Conservation (phyloP, 495 filamentous ascomycete genomes). For the Articulospora tetracladia region DNA sequence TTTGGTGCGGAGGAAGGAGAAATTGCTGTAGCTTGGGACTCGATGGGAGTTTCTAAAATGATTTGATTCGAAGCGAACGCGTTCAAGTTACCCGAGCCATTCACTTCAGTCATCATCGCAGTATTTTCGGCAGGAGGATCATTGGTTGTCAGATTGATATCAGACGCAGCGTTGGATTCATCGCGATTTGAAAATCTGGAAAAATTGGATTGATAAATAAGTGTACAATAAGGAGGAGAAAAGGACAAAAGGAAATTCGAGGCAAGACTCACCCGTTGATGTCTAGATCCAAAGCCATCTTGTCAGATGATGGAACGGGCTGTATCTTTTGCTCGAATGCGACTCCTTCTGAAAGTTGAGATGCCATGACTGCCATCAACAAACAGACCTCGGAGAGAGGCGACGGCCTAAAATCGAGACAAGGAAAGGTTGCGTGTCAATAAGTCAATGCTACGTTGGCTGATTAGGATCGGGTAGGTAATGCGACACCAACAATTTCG, state of each 20-base stretch:
- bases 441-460: not conserved
- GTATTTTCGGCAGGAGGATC: not conserved
- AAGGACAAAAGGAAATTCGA: slow-evolving; percentile 10
- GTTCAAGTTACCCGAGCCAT: slow-evolving; percentile 15
- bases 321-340: slow-evolving; percentile 44
- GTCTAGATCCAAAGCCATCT: slow-evolving; percentile 40
- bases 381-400: slow-evolving; percentile 25
- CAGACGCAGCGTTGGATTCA: slow-evolving; percentile 23
- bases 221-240: slow-evolving; percentile 17
- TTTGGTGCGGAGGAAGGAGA: slow-evolving; percentile 10
- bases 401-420: slow-evolving; percentile 14
- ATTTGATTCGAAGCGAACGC: slow-evolving; percentile 22
- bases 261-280: slow-evolving; percentile 43
- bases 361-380: slow-evolving; percentile 53
- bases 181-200: slow-evolving; percentile 26
- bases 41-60: slow-evolving; percentile 18
- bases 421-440: slow-evolving; percentile 18
- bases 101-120: slow-evolving; percentile 3
- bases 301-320: slow-evolving; percentile 37
- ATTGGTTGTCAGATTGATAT: not conserved
- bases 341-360: slow-evolving; percentile 40
- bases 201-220: slow-evolving; percentile 23
- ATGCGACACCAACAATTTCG: slow-evolving; percentile 13
- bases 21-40: slow-evolving; percentile 14
- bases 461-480: not conserved